A percentile compares a stretch with the other conserved stretches of the same genome.
These are phyloP conservation scores for Fusarium nelsonii DNA, from an alignment of 2,329 filamentous ascomycete species.

Conservation along the genomic window DNA sequence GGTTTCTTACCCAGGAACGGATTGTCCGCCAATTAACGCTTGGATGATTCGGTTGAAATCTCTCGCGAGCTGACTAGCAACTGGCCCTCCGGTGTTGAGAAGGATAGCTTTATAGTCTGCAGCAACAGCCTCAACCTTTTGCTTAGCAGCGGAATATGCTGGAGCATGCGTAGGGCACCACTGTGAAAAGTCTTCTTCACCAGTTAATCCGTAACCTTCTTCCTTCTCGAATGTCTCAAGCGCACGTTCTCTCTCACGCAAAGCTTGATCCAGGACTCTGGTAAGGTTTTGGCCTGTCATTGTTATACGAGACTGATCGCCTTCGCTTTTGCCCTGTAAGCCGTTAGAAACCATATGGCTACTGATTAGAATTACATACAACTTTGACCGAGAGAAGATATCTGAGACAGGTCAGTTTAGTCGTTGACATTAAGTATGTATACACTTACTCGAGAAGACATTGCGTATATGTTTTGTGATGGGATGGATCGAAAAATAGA, in stretches of 20 bases:
- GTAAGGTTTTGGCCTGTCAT: constrained; percentile 15
- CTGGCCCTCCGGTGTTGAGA: constrained; percentile 15
- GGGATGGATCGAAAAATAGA: constrained; percentile 34
- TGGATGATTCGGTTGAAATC: constrained; percentile 25
- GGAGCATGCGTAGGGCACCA: constrained; percentile 36
- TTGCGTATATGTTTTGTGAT: constrained; percentile 37
- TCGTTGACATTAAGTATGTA: no score
- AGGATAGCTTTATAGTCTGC: constrained; percentile 24
- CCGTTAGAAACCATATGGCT: background rate
- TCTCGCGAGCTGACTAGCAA: constrained; percentile 8
- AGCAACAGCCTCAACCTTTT: constrained; percentile 23
- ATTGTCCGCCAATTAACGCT: constrained; percentile 28
- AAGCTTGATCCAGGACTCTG: constrained; percentile 19
- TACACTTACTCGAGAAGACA: constrained; percentile 32
- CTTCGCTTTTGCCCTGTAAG: constrained; percentile 7
- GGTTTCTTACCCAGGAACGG: constrained; percentile 12
- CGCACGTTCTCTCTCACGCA: constrained; percentile 28
- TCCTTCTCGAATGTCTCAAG: constrained; percentile 30
- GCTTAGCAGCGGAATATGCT: constrained; percentile 24
- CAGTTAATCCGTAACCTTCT: constrained; percentile 17
- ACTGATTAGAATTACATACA: background rate
- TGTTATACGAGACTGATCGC: constrained; percentile 5
- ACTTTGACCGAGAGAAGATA: constrained; percentile 36
- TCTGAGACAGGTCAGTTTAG: background rate
- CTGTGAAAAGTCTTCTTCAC: constrained; percentile 30